Conservation (phyloP, 768 basidiomycete species). For the Agaricus blazei region DNA sequence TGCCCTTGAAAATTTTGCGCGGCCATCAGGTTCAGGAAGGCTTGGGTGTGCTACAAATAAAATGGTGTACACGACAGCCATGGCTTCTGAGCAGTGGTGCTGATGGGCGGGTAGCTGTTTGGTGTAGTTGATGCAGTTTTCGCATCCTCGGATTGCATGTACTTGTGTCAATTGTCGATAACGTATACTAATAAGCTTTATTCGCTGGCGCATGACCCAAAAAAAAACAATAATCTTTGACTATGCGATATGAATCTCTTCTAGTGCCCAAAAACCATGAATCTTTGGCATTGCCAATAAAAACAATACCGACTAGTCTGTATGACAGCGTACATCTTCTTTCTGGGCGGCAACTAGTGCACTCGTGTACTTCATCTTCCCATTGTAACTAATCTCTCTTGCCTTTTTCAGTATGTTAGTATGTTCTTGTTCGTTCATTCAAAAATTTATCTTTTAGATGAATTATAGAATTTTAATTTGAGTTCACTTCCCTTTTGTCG, state of each 20-base stretch:
- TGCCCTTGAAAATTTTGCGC: slow-evolving; percentile 91
- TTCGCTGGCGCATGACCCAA: too few species aligned
- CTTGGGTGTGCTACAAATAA: slow-evolving; percentile 86
- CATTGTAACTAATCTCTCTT: neutral
- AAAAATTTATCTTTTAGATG: slow-evolving; percentile 2
- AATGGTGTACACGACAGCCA: slow-evolving; percentile 85
- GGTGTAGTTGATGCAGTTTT: slow-evolving; percentile 60
- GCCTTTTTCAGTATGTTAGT: slow-evolving; percentile 3
- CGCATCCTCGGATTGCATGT: neutral
- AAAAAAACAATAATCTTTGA: too few species aligned
- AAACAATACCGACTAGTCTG: too few species aligned
- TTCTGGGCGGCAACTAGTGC: neutral
- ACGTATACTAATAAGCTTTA: neutral
- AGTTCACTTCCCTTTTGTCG: neutral
- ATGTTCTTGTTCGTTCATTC: slow-evolving; percentile 1
- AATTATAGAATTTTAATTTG: neutral
- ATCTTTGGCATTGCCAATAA: neutral
- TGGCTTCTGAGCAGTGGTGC: slow-evolving; percentile 94
- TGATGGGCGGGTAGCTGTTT: slow-evolving; percentile 83
- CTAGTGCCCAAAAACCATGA: neutral
- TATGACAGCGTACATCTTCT: too few species aligned
- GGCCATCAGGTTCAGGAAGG: slow-evolving; percentile 87
- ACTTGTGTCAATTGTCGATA: neutral
- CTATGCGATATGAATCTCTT: neutral
- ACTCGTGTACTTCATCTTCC: neutral